A percentile compares a stretch with the other conserved stretches of the same genome.
Evolutionary conservation across 345 rosid species (phyloP).

Genomic region (Rhodamnia rubescens): DNA sequence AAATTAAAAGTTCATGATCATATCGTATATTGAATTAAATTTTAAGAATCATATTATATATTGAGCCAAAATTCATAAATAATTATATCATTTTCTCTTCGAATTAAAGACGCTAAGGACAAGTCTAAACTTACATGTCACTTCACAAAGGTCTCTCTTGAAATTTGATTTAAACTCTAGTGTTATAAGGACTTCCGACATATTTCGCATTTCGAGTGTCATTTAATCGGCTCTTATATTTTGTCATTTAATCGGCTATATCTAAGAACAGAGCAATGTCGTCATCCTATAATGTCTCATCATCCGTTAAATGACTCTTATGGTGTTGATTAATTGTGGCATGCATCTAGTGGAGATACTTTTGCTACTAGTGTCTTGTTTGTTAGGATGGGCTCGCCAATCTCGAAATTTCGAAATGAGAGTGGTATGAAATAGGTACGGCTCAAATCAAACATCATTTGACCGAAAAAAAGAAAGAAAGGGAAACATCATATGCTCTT

Average conservation of each 20-base stretch:
- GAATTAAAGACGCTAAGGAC: accelerated
- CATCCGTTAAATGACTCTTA: too few relatives aligned
- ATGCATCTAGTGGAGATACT: accelerated
- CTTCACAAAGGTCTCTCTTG: not conserved
- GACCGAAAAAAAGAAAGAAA: too few relatives aligned
- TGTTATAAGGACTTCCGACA: not conserved
- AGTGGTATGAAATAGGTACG: accelerated
- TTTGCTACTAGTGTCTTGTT: accelerated
- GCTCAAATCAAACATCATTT: accelerated
- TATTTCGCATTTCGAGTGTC: not conserved
- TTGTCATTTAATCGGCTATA: too few relatives aligned
- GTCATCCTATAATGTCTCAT: accelerated
- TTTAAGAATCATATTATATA: too few relatives aligned
- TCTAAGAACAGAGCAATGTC: too few relatives aligned
- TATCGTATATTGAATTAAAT: too few relatives aligned
- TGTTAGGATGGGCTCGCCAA: accelerated
- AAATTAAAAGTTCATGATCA: too few relatives aligned
- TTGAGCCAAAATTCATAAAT: too few relatives aligned
- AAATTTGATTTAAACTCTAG: not conserved
- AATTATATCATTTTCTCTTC: not conserved
- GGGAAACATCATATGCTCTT: not conserved
- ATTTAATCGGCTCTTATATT: not conserved
- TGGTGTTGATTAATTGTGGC: not conserved
- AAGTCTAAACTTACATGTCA: not conserved
- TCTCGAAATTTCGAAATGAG: accelerated